Base-by-base conservation (phyloP, 1,284 basidiomycete genomes). In the Sanghuangporus sanghuang region DNA sequence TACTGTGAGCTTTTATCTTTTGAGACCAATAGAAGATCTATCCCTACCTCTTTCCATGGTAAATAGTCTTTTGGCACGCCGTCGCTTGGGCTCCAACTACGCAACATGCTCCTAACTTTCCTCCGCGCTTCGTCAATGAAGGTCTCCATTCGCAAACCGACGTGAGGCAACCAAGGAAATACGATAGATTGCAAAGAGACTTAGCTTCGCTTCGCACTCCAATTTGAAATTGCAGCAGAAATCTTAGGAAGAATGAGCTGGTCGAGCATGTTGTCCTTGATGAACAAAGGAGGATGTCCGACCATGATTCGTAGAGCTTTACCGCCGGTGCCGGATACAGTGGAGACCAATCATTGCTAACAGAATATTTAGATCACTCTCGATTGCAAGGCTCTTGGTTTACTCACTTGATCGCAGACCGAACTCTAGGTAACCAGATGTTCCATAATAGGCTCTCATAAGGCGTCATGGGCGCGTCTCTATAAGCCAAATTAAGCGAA, bases 401-500 rank as follows among this genome's bases (percentile, higher is more conserved):
- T 59, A 75, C 79, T 68, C 64, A 81, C 79, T 97, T 97, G 74
- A 97, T 86, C 8, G 85, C 82, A 0, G 92, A 91, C 36, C 97
- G 87, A n/a, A 99, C 88, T 74, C 85, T 90, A 0, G 97, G 97
- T 27, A 99, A 79, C 96, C 96, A 99, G 6, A 91, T 79, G 66
- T 90, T 92, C 96, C 96, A 99, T 16, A 99, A 77, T 21, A 99
- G 79, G 63, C 90, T 92, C 73, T 99, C 96, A 74, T 93, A 99
- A 0, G 97, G 90, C 5, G 95, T 95, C 97, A 99, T 99, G 0
- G 80, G 79, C 67, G 78, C 78, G 66, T 86, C 83, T 54, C 83
- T 83, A 66, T 40, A 40, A 65, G 54, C 50, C 23, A 40, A 59
- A 54, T 65, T 7, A 52, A 14, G 16, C 38, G 40, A 21, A 32